Conservation (phyloP, 2,329 filamentous ascomycete species). For the Phyllachora maydis region DNA sequence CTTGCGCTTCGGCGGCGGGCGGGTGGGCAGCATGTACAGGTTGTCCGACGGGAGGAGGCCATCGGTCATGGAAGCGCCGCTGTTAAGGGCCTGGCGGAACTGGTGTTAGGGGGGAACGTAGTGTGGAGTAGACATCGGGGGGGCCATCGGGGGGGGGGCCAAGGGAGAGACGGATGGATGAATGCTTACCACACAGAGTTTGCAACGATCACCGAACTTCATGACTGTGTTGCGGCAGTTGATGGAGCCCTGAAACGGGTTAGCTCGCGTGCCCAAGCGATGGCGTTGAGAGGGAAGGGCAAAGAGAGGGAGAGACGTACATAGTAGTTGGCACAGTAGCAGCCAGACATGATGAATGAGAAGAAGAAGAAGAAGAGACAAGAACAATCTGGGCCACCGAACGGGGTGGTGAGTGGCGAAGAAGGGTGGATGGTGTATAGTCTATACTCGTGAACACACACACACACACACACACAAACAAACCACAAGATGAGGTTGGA, state of each 20-base stretch:
- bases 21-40: conserved; percentile 3
- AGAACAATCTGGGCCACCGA: too few relatives aligned
- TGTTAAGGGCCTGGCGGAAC: conserved; percentile 7
- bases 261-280: too few relatives aligned
- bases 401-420: too few relatives aligned
- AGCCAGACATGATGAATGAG: conserved; percentile 5
- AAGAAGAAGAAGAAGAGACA: too few relatives aligned
- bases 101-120: too few relatives aligned
- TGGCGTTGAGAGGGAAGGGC: not conserved
- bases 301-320: conserved; percentile 5
- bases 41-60: conserved; percentile 8
- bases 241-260: conserved; percentile 14
- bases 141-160: not conserved
- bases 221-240: conserved; percentile 15
- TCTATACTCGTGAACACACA: too few relatives aligned
- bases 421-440: too few relatives aligned
- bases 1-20: conserved; percentile 1
- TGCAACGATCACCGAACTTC: conserved; percentile 15
- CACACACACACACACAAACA: too few relatives aligned
- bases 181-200: conserved; percentile 13
- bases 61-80: conserved; percentile 8
- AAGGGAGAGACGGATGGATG: conserved; percentile 1
- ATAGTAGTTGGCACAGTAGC: conserved; percentile 17
- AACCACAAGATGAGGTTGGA: too few relatives aligned
- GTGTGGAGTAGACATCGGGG: too few relatives aligned